phyloP scores from a whole-genome alignment of 2,329 filamentous ascomycete genomes.

The Beauveria sp. region DNA sequence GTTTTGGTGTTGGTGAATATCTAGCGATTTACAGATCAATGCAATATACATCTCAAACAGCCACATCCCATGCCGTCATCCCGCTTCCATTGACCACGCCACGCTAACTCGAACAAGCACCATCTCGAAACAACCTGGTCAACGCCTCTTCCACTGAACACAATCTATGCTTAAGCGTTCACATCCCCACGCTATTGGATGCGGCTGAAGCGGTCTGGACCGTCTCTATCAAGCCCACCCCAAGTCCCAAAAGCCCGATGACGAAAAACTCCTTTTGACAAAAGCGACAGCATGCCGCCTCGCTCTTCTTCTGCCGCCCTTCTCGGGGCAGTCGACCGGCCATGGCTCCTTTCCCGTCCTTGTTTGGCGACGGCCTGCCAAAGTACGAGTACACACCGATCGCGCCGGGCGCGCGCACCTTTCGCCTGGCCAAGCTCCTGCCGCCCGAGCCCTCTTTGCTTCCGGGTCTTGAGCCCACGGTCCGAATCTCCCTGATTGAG shows the following conservation, averaged over 20 bases:
- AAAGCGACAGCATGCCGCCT: not conserved
- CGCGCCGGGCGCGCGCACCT: constrained; percentile 8
- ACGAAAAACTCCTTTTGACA: too few relatives aligned
- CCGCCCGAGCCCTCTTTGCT: constrained; percentile 14
- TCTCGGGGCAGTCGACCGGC: not conserved
- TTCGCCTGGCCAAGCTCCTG: constrained; percentile 21
- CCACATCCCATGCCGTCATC: too few relatives aligned
- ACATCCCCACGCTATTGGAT: constrained; percentile 1
- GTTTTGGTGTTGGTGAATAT: constrained; percentile 6
- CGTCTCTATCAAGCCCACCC: not conserved
- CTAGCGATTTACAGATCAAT: constrained; percentile 2
- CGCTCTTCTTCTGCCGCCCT: not conserved
- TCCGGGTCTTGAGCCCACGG: constrained; percentile 16
- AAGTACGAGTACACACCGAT: constrained; percentile 12
- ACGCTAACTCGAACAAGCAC: not conserved
- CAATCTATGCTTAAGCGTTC: not conserved
- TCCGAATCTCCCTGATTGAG: constrained; percentile 22
- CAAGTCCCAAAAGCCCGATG: too few relatives aligned
- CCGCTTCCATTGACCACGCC: too few relatives aligned
- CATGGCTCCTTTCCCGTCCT: not conserved
- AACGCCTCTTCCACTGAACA: not conserved
- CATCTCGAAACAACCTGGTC: not conserved
- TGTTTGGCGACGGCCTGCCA: not conserved
- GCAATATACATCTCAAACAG: not conserved
- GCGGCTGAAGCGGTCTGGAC: constrained; percentile 2